phyloP scores from a whole-genome alignment of 768 basidiomycete species.

The Rubroboletus pulcherrimus region DNA sequence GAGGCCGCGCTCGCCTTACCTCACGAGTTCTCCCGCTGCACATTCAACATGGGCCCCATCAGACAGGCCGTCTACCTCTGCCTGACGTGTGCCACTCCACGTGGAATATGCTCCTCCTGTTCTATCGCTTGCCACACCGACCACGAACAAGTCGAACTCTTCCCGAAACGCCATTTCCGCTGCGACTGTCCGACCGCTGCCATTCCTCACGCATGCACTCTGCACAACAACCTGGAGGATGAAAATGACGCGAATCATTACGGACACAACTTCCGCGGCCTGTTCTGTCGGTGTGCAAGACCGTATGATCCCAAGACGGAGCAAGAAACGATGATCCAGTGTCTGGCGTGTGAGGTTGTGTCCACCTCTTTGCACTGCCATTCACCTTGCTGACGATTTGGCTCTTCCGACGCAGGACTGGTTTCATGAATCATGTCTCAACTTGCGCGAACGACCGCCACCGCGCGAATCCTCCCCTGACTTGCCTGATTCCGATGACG shows the following conservation, averaged over 20 bases:
- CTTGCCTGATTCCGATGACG: background rate
- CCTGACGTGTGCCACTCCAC: slow-evolving; percentile 60
- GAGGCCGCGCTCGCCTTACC: slow-evolving; percentile 51
- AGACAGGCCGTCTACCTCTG: slow-evolving; percentile 84
- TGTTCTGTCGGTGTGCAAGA: slow-evolving; percentile 73
- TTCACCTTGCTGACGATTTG: slow-evolving; percentile 1
- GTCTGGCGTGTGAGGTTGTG: slow-evolving; percentile 74
- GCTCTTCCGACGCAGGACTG: slow-evolving; percentile 55
- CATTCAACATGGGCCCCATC: slow-evolving; percentile 54
- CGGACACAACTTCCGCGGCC: slow-evolving; percentile 65
- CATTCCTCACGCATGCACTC: slow-evolving; percentile 57
- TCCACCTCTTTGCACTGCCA: background rate
- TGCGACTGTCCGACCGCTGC: slow-evolving; percentile 80
- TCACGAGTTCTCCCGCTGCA: slow-evolving; percentile 61
- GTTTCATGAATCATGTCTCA: slow-evolving; percentile 89
- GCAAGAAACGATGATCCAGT: slow-evolving; percentile 86
- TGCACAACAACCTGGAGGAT: slow-evolving; percentile 52
- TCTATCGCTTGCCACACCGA: slow-evolving; percentile 84
- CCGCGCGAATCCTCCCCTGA: slow-evolving; percentile 41
- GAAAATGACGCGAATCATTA: slow-evolving; percentile 62
- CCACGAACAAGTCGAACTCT: slow-evolving; percentile 83
- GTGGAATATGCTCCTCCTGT: slow-evolving; percentile 79
- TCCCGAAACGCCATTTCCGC: slow-evolving; percentile 78
- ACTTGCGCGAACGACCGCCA: slow-evolving; percentile 63
- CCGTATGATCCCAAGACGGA: slow-evolving; percentile 72